phyloP scores from a whole-genome alignment of 2,329 filamentous ascomycete genomes.

The Colletotrichum spinosum region DNA sequence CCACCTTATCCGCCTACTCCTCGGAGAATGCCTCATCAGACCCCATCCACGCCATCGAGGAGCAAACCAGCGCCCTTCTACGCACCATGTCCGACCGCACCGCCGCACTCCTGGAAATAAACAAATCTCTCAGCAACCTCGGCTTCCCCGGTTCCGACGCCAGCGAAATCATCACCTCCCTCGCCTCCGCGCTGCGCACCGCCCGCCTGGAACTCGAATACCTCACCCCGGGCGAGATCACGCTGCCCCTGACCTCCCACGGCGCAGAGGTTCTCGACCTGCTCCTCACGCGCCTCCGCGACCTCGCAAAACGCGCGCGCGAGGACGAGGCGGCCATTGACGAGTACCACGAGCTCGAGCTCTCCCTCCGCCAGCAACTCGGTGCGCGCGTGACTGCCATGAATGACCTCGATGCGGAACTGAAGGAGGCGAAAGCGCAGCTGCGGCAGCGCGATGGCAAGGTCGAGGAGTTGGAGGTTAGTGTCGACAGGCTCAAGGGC shows the following conservation, averaged over 20 bases:
- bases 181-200: constrained; percentile 63
- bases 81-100: constrained; percentile 61
- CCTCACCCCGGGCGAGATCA: constrained; percentile 68
- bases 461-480: constrained; percentile 61
- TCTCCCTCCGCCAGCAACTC: constrained; percentile 67
- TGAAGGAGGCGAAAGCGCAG: constrained; percentile 47
- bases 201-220: constrained; percentile 73
- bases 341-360: constrained; percentile 69
- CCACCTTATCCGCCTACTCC: constrained; percentile 49
- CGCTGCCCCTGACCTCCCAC: constrained; percentile 62
- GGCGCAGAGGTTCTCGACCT: constrained; percentile 68
- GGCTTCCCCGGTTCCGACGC: constrained; percentile 64
- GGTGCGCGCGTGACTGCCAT: constrained; percentile 63
- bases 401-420: constrained; percentile 58
- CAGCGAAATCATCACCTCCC: constrained; percentile 59
- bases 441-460: constrained; percentile 52
- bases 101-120: constrained; percentile 58
- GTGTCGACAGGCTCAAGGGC: constrained; percentile 61
- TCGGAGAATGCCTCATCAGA: constrained; percentile 34
- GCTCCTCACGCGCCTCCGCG: constrained; percentile 61
- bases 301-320: constrained; percentile 57
- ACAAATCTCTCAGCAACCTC: constrained; percentile 57
- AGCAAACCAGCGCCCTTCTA: constrained; percentile 56
- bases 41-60: constrained; percentile 50
- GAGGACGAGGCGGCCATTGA: constrained; percentile 68